Percentiles rank a stretch among this genome's conserved stretches.
phyloP scores from a whole-genome alignment of 2,329 filamentous ascomycete species.

The Hypocreales sp. region DNA sequence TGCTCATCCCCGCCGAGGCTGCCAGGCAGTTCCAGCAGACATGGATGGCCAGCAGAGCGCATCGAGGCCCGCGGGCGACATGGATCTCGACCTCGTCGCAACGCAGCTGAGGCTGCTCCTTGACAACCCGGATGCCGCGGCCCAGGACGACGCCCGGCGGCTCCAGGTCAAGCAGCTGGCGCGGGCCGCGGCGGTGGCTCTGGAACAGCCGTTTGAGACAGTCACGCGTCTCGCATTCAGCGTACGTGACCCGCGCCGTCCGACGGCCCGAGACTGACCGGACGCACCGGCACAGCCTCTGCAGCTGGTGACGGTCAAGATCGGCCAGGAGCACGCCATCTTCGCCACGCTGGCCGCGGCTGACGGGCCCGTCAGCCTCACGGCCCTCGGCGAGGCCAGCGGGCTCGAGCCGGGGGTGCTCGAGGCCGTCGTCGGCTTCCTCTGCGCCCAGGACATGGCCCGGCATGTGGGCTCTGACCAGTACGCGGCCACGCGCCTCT shows the following conservation, averaged over 20 bases:
- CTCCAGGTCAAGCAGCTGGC: conserved; percentile 2
- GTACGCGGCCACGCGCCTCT: conserved; percentile 4
- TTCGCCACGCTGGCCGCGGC: conserved; percentile 3
- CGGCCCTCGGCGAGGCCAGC: conserved; percentile 2
- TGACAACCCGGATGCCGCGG: neutral
- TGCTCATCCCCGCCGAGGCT: too few relatives aligned
- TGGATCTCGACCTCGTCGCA: neutral
- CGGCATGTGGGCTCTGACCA: conserved; percentile 1
- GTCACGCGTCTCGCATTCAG: conserved; percentile 3
- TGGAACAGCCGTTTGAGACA: conserved; percentile 8
- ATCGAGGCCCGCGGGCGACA: too few relatives aligned
- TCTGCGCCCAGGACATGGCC: conserved; percentile 5
- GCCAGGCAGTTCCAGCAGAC: too few relatives aligned
- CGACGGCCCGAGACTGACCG: neutral
- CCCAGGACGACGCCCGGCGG: neutral
- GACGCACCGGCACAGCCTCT: conserved; percentile 1
- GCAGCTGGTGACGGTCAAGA: conserved; percentile 4
- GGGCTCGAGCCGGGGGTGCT: conserved; percentile 3
- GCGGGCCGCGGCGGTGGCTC: conserved; percentile 3
- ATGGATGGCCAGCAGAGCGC: too few relatives aligned
- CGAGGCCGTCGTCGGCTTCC: conserved; percentile 6
- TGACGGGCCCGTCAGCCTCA: conserved; percentile 3
- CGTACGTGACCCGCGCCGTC: neutral
- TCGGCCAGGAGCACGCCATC: conserved; percentile 6
- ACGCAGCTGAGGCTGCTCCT: neutral